phyloP scores from a whole-genome alignment of 495 filamentous ascomycete genomes.

The Schizothecium vesticola region DNA sequence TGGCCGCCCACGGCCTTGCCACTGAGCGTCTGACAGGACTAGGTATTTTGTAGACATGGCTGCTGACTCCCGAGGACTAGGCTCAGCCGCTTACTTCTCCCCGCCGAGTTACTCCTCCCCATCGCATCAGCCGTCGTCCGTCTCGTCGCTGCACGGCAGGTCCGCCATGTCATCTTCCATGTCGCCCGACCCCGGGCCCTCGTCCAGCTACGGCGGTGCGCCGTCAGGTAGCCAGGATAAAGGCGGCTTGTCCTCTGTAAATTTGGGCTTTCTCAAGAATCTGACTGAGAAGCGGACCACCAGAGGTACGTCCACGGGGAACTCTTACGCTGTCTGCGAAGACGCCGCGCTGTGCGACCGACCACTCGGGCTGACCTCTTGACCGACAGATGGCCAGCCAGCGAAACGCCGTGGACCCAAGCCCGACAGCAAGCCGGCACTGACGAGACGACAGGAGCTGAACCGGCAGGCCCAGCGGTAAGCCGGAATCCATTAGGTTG shows the following conservation, averaged over 20 bases:
- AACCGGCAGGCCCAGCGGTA: slow-evolving; percentile 96
- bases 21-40: not conserved
- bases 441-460: slow-evolving; percentile 89
- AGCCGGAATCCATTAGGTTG: slow-evolving; percentile 1
- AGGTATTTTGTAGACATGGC: slow-evolving; percentile 11
- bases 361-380: not conserved
- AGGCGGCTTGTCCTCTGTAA: slow-evolving; percentile 48
- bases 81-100: slow-evolving; percentile 36
- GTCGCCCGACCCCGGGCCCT: slow-evolving; percentile 31
- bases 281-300: slow-evolving; percentile 58
- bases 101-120: slow-evolving; percentile 34
- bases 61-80: slow-evolving; percentile 28
- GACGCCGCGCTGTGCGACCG: not conserved
- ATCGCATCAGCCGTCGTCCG: slow-evolving; percentile 26
- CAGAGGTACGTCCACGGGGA: slow-evolving; percentile 10
- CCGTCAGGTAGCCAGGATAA: slow-evolving; percentile 35
- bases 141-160: slow-evolving; percentile 31
- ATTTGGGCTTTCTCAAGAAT: slow-evolving; percentile 53
- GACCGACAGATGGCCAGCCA: slow-evolving; percentile 64
- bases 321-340: not conserved
- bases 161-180: slow-evolving; percentile 39
- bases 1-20: slow-evolving; percentile 9
- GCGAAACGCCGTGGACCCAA: slow-evolving; percentile 91
- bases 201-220: slow-evolving; percentile 29
- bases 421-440: slow-evolving; percentile 89